Base-by-base conservation (phyloP, 208 protist genomes). In the Phytomonas francai region DNA sequence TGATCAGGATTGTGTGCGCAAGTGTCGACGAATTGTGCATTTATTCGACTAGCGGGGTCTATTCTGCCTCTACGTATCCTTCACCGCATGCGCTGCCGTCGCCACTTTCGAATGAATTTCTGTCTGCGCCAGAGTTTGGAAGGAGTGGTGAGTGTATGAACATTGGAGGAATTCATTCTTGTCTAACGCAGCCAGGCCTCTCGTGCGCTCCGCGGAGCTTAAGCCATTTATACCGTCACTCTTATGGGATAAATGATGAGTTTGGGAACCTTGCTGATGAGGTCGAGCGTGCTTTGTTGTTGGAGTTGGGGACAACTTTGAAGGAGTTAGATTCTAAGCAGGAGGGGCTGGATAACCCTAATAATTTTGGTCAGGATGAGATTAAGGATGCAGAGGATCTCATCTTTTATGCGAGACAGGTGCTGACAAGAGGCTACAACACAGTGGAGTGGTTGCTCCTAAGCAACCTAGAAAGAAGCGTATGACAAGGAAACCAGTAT, bases 21-120 rank as follows among this genome's bases (percentile, higher is more conserved):
- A 81, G 79, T 59, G 71, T 91, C 30, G 84, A 95, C 65, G 86
- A 90, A 59, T 64, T 95, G 22, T 83, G 78, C 63, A 67, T 95
- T 36, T 87, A 88, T 66, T 88, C 80, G 0, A 69, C 91, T 19
- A 84, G 81, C 36, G 78, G 84, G 22, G 25, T 54, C 6, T 19
- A 54, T 54, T 7, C 0, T 54, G 45, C 19, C 25, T 0, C 11
- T 25, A 54, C 45, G 25, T 19, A 54, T 25, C 45, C 5, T 54
- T 19, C 45, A 25, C 45, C 16, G 22, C 45, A 54, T 54, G 1
- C 45, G 19, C 19, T 54, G 0, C 25, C 45, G 19, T 54, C 45
- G 45, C 45, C 45, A 54, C 45, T 54, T 5, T 54, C 45, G 19
- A 54, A 54, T 7, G 19, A 54, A 54, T 54, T 25, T 25, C 19